Evolutionary conservation across 2,329 filamentous ascomycete genomes (phyloP), one percentile per base, ranked within the genome.

Genomic region (Ophiostoma montium): DNA sequence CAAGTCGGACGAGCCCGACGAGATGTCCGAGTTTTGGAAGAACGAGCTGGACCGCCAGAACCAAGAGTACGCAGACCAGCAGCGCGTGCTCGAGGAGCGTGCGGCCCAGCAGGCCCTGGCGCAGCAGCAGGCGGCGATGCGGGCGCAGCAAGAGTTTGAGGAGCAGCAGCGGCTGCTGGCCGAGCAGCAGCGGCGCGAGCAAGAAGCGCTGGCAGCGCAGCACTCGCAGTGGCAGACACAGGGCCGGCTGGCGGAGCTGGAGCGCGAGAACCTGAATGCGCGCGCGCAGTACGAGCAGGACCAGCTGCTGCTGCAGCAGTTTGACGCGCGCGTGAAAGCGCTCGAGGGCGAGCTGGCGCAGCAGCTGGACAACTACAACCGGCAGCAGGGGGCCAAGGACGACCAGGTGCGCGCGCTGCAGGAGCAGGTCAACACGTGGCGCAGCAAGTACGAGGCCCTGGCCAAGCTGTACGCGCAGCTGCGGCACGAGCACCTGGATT

Each of bases 11-110:
- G 92, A 95, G 59, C 90, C 90, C 0, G 89, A 92, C 60, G 87
- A 94, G 45, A 96, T 98, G 61, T 86, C 86, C 47, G 92, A 98
- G 59, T 98, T 98, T 65, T 98, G 92, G 92, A 94, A 94, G 67
- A 86, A 80, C 57, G 89, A 96, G 64, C 78, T 95, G 53, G 84
- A 84, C 56, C 78, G 88, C 32, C 88, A 95, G 63, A 94, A 96
- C 63, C 81, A 88, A 57, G 88, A 95, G 63, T 98, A 94, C 60
- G 92, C 94, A 61, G 87, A 89, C 43, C 90, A 98, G 65, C 92
- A 98, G 67, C 78, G 82, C 35, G 80, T 92, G 15, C 68, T 98
- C 42, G 85, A 94, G 60, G 83, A 90, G 57, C 86, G 90, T 56
- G 90, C 89, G 68, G 82, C 89, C 56, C 79, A 86, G 11, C 81